Evolutionary conservation across 2,329 filamentous ascomycete genomes (phyloP).

Genomic region (Tolypocladium sp.): DNA sequence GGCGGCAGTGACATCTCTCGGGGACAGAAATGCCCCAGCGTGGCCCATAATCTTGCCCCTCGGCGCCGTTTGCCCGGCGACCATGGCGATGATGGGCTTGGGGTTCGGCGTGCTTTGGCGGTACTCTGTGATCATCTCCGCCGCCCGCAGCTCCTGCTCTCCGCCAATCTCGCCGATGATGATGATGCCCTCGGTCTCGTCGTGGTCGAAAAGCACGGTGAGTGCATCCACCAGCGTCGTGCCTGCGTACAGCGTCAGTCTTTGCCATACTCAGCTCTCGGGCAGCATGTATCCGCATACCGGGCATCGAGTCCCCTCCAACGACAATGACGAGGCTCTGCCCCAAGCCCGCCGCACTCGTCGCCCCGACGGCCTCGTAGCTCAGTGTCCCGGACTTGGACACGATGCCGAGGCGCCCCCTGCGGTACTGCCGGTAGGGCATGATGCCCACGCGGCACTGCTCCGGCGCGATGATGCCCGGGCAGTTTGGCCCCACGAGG

Average conservation of each 20-base stretch:
- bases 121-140: slow-evolving; percentile 63
- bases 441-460: slow-evolving; percentile 45
- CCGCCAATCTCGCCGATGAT: slow-evolving; percentile 66
- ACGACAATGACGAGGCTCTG: slow-evolving; percentile 72
- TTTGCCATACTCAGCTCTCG: no score
- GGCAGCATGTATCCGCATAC: slow-evolving; percentile 16
- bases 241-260: slow-evolving; percentile 10
- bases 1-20: slow-evolving; percentile 19
- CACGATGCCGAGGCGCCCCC: slow-evolving; percentile 63
- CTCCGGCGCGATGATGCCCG: slow-evolving; percentile 68
- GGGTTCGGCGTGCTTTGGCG: slow-evolving; percentile 43
- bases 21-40: slow-evolving; percentile 50
- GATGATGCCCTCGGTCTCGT: slow-evolving; percentile 62
- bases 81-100: slow-evolving; percentile 55
- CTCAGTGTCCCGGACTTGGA: slow-evolving; percentile 76
- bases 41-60: slow-evolving; percentile 61
- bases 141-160: slow-evolving; percentile 59
- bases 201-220: slow-evolving; percentile 56
- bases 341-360: slow-evolving; percentile 64
- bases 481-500: slow-evolving; percentile 72
- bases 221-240: slow-evolving; percentile 65
- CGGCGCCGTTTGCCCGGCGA: slow-evolving; percentile 55
- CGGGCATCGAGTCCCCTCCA: slow-evolving; percentile 66
- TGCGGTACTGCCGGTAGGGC: slow-evolving; percentile 29
- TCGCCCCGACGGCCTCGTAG: slow-evolving; percentile 70